phyloP scores from a whole-genome alignment of 1,284 basidiomycete species.

The Apiotrichum laibachii region DNA sequence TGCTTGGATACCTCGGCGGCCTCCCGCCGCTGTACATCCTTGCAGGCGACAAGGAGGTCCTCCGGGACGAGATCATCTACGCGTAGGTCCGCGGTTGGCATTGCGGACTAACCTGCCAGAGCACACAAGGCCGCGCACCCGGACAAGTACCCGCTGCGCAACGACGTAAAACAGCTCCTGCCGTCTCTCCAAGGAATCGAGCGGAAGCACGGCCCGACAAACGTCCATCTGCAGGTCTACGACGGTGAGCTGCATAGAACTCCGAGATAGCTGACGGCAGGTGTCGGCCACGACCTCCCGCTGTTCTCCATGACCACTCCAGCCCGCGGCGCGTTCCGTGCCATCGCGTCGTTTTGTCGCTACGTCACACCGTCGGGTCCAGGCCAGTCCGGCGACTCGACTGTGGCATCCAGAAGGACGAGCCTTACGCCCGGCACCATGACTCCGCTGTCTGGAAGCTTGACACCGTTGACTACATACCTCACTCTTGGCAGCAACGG shows the following conservation, averaged over 20 bases:
- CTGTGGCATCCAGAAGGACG: background rate
- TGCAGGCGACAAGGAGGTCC: slow-evolving; percentile 84
- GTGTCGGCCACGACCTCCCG: slow-evolving; percentile 61
- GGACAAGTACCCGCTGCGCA: slow-evolving; percentile 64
- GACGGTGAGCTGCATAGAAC: slow-evolving; percentile 45
- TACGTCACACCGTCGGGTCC: slow-evolving; percentile 46
- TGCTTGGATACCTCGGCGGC: slow-evolving; percentile 80
- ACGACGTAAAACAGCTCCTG: slow-evolving; percentile 62
- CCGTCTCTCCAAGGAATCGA: slow-evolving; percentile 67
- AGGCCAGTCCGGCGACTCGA: no score
- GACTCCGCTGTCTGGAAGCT: background rate
- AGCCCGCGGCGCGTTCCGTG: slow-evolving; percentile 37
- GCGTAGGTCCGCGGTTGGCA: slow-evolving; percentile 61
- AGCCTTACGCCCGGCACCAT: background rate
- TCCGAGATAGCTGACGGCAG: slow-evolving; percentile 25
- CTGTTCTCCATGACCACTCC: slow-evolving; percentile 80
- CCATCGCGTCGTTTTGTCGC: slow-evolving; percentile 52
- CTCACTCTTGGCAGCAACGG: no score
- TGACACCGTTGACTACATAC: no score
- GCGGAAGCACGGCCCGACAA: slow-evolving; percentile 63
- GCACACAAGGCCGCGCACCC: slow-evolving; percentile 92
- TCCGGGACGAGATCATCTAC: slow-evolving; percentile 89
- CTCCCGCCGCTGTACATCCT: slow-evolving; percentile 83
- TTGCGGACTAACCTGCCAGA: slow-evolving; percentile 52
- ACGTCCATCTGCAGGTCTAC: slow-evolving; percentile 80